These are phyloP conservation scores for Hawksworthiomyces lignivorus DNA, from an alignment of 2,329 filamentous ascomycete genomes.

Conservation along the genomic window DNA sequence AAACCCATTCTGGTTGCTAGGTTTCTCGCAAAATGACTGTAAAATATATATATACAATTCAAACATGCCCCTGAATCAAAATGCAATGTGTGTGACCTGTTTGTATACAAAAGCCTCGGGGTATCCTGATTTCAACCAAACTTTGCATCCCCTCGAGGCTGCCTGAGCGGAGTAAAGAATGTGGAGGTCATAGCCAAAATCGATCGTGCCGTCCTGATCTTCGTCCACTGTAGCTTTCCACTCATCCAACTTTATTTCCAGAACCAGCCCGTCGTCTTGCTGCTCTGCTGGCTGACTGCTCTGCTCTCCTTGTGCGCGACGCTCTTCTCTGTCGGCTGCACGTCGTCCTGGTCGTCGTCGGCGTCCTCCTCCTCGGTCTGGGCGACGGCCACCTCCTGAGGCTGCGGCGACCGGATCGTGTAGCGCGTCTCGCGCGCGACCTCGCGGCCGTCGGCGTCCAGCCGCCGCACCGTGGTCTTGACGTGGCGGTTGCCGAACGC, in stretches of 20 bases:
- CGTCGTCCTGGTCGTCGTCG: neutral
- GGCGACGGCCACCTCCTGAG: neutral
- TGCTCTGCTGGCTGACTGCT: conserved; percentile 9
- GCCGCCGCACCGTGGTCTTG: conserved; percentile 31
- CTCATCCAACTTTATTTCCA: conserved; percentile 26
- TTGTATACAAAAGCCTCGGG: conserved; percentile 5
- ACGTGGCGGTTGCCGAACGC: conserved; percentile 34
- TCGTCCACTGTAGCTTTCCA: neutral
- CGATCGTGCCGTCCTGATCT: too few species aligned
- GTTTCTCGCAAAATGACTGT: too few species aligned
- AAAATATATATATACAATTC: too few species aligned
- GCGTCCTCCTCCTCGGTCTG: neutral
- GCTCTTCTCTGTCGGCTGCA: conserved; percentile 1
- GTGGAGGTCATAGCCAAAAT: neutral
- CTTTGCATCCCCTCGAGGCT: conserved; percentile 2
- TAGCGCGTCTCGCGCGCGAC: conserved; percentile 28
- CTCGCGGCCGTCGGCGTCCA: conserved; percentile 34
- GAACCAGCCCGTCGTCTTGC: conserved; percentile 30
- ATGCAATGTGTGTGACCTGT: neutral
- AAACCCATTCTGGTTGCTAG: too few species aligned
- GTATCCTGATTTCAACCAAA: conserved; percentile 2
- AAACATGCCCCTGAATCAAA: too few species aligned
- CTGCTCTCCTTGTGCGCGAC: conserved; percentile 4
- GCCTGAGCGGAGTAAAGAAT: conserved; percentile 3
- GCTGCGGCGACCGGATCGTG: conserved; percentile 11